Evolutionary conservation across 169 alveolate genomes (phyloP).

Genomic region (Sarcocystis neurona): DNA sequence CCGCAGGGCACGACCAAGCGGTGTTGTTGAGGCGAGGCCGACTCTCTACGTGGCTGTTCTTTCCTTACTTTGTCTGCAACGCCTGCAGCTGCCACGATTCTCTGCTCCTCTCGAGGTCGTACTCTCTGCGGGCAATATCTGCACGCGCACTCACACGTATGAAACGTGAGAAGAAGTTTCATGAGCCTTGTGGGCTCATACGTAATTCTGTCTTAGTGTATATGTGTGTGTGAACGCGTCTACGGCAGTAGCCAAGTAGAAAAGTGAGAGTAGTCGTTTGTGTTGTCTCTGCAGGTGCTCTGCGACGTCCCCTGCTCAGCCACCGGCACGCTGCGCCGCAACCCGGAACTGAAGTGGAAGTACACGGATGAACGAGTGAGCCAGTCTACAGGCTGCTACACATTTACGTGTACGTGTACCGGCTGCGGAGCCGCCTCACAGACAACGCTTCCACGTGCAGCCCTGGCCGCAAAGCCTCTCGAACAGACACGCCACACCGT

Average conservation of each 20-base stretch:
- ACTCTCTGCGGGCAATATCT: no score
- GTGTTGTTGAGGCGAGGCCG: no score
- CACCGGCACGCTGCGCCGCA: slow-evolving; percentile 91
- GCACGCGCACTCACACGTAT: no score
- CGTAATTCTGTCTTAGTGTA: neutral
- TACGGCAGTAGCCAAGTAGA: neutral
- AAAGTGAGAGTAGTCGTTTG: neutral
- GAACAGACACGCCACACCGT: no score
- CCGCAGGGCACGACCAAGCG: no score
- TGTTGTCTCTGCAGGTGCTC: slow-evolving; percentile 67
- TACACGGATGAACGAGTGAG: slow-evolving; percentile 75
- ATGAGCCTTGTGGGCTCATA: neutral
- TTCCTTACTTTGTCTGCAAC: no score
- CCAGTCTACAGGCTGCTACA: slow-evolving; percentile 39
- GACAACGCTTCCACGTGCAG: neutral
- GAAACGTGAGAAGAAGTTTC: neutral
- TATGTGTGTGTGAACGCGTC: slow-evolving; percentile 21
- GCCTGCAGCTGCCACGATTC: no score
- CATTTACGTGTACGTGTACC: neutral
- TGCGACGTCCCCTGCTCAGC: slow-evolving; percentile 95
- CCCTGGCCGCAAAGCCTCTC: no score
- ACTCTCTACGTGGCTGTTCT: no score
- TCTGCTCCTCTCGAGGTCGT: no score
- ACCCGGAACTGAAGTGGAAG: slow-evolving; percentile 92
- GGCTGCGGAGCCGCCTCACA: neutral